Evolutionary conservation across 345 rosid species (phyloP), one percentile per base, ranked within the genome.

Genomic region (Citrus inodora): DNA sequence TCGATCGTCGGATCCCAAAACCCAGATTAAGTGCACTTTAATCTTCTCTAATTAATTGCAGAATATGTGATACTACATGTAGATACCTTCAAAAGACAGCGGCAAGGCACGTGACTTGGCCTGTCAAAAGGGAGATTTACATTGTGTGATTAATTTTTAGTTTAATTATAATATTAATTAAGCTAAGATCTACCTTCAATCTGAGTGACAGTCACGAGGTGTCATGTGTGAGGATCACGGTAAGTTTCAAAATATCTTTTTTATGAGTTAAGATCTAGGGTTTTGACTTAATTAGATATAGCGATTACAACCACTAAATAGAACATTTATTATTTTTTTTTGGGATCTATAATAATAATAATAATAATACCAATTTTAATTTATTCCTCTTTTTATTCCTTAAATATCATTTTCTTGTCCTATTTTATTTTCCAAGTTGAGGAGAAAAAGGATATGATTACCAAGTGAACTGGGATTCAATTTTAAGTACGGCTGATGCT

Each of bases 401-500:
- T 13, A 1, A 46, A 46, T 46, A 11, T 46, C 51, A 11, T 46
- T 3, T 42, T 42, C 48, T 42, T 42, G 48, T 42, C 48, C 48
- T 14, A 13, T 46, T 46, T 11, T 46, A 46, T 46, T 46, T 46
- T 46, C 55, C 9, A 5, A 13, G 6, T 37, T 9, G 4, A 42
- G 6, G 4, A 25, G 14, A 9, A 37, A 16, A 21, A 7, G 5
- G 38, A 22, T 35, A 35, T 37, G 32, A 67, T 66, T 33, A 8
- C 27, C 10, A 8, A 67, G 28, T 37, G 70, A 46, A 67, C 32
- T 14, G 22, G 10, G 10, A 24, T 2, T 24, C 19, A 9, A 24
- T n/a, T 30, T 13, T 42, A 56, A 58, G 76, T 73, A 73, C 76
- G 76, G 76, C 51, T 60, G 76, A 73, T 73, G n/a, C 24, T 17